These are phyloP conservation scores for Geoglossum cookeanum DNA, from an alignment of 2,329 filamentous ascomycete species.

Conservation along the genomic window DNA sequence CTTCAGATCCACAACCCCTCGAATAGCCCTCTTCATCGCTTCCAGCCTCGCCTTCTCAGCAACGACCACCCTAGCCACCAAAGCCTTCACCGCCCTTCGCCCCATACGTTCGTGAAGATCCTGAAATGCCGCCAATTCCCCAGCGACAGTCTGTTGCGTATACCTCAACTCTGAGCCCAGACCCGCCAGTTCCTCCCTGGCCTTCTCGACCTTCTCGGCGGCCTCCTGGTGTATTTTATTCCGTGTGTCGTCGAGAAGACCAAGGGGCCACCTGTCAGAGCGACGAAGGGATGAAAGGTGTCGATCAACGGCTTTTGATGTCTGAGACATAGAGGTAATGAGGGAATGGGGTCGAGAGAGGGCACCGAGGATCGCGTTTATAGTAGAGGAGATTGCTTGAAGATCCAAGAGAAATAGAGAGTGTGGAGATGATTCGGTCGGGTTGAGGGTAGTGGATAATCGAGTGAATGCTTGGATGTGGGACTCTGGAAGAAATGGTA, in stretches of 20 bases:
- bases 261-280: constrained; percentile 60
- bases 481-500: constrained; percentile 46
- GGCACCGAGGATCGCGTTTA: constrained; percentile 60
- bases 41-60: constrained; percentile 62
- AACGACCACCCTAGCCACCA: constrained; percentile 62
- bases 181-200: constrained; percentile 48
- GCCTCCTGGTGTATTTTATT: constrained; percentile 68
- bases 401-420: constrained; percentile 56
- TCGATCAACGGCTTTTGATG: constrained; percentile 60
- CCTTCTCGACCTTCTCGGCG: constrained; percentile 56
- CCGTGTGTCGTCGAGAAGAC: constrained; percentile 71
- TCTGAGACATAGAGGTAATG: constrained; percentile 54
- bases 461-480: constrained; percentile 54
- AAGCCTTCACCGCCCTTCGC: constrained; percentile 50
- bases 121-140: constrained; percentile 85
- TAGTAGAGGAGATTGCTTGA: constrained; percentile 63
- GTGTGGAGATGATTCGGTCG: constrained; percentile 54
- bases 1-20: constrained; percentile 23
- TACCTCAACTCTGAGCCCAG: constrained; percentile 72
- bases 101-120: constrained; percentile 69
- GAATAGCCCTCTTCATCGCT: constrained; percentile 60
- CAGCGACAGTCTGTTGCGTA: constrained; percentile 82
- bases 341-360: constrained; percentile 63
- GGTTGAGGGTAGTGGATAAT: constrained; percentile 47
- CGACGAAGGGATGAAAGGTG: constrained; percentile 56